Evolutionary conservation across 1,284 basidiomycete species (phyloP), one percentile per base, ranked within the genome.

Genomic region (Ceratobasidium sp.): DNA sequence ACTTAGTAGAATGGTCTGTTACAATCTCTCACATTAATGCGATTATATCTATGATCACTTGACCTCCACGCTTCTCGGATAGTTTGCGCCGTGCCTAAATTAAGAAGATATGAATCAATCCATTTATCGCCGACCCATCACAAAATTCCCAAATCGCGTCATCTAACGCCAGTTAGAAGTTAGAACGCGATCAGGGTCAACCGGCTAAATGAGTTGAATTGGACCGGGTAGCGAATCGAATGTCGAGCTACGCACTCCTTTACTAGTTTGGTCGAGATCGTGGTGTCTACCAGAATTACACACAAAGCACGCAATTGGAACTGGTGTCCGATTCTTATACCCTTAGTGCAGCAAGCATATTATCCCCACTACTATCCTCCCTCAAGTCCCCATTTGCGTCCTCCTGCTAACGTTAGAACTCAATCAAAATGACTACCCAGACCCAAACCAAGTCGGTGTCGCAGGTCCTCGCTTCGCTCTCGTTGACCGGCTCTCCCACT

Each of bases 381-480:
- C 38, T 40, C 38, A 40, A 40, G 22, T 34, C 55, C 22, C 22
- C 3, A 42, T 42, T 43, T 47, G 1, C 43, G 15, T 25, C 38
- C 8, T 42, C 2, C 20, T 38, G 10, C 27, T 27, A 32, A 60
- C 43, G 7, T 22, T 47, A 15, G n/a, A n/a, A n/a, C n/a, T n/a
- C 20, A 7, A 12, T 25, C 17, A 8, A 49, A 27, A 65, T 65
- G 62, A 27, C 62, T 43, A 53, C 62, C 31, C 10, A 65, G 43
- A 53, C 62, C 2, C 38, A 40, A 25, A 65, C 12, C 49, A 65
- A 65, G 49, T 40, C 62, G 13, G 62, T 65, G 6, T 53, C 62
- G 17, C 62, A 65, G 38, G 62, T 65, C 2, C 53, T 65, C 49
- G 62, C 62, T 22, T 65, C 62, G 8, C 62, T 65, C 17, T 65